Percentiles rank a stretch among this genome's conserved stretches.
Evolutionary conservation across 495 filamentous ascomycete genomes (phyloP).

Genomic region (Xylaria cubensis): DNA sequence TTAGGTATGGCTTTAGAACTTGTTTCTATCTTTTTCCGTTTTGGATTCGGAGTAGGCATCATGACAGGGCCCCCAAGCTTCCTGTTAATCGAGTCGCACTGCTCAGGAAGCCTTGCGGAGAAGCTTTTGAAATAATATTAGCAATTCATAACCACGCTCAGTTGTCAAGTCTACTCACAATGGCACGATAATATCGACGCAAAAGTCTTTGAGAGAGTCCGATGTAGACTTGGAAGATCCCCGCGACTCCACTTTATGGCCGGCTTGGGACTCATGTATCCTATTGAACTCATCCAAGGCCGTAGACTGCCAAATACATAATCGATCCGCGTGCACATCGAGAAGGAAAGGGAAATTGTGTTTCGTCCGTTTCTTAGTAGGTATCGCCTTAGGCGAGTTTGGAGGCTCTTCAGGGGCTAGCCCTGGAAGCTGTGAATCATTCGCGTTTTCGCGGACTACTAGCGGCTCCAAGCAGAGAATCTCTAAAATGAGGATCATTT

Average conservation of each 20-base stretch:
- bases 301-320: constrained; percentile 97
- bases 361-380: constrained; percentile 48
- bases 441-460: constrained; percentile 44
- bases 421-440: constrained; percentile 50
- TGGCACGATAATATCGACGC: constrained; percentile 88
- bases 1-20: constrained; percentile 46
- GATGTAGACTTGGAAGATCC: constrained; percentile 39
- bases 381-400: constrained; percentile 30
- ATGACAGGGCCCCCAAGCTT: constrained; percentile 82
- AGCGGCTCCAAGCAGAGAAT: constrained; percentile 75
- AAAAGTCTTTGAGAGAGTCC: constrained; percentile 69
- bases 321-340: constrained; percentile 84
- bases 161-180: constrained; percentile 65
- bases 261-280: constrained; percentile 55
- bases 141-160: constrained; percentile 10
- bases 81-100: constrained; percentile 78
- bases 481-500: constrained; percentile 90
- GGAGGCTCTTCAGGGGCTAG: constrained; percentile 36
- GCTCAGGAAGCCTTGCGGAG: constrained; percentile 78
- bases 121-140: constrained; percentile 61
- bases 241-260: constrained; percentile 40
- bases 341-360: constrained; percentile 64
- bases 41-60: constrained; percentile 66
- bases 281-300: constrained; percentile 61
- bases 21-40: constrained; percentile 44